Percentiles rank a stretch among this genome's conserved stretches.
Conservation (phyloP, 192 early-diverging fungal species). For the Entomortierella parvispora region DNA sequence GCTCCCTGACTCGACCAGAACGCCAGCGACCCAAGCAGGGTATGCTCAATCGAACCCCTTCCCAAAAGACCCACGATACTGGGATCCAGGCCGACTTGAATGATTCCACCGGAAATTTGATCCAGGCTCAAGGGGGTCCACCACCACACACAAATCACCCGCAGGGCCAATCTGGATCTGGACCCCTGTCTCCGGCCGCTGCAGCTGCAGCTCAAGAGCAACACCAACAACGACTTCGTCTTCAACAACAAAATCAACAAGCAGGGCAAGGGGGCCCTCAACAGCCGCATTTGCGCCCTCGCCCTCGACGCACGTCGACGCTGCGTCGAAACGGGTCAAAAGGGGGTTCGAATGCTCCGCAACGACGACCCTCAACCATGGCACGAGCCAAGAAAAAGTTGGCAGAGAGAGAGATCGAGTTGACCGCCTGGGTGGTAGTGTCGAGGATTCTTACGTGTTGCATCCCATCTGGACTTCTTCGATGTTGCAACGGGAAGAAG, state of each 20-base stretch:
- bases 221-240: slow-evolving; percentile 31
- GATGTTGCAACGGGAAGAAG: slow-evolving; percentile 49
- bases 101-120: slow-evolving; percentile 39
- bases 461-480: slow-evolving; percentile 54
- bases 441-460: slow-evolving; percentile 60
- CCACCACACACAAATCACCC: not conserved
- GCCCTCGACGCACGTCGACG: slow-evolving; percentile 36
- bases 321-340: slow-evolving; percentile 22
- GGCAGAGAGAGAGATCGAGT: slow-evolving; percentile 27
- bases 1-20: slow-evolving; percentile 61
- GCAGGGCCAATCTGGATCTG: not conserved
- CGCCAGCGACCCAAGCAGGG: slow-evolving; percentile 58
- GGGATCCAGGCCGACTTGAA: slow-evolving; percentile 11
- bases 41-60: slow-evolving; percentile 54
- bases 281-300: slow-evolving; percentile 5
- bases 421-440: slow-evolving; percentile 54
- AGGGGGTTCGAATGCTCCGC: not conserved
- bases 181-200: slow-evolving; percentile 29
- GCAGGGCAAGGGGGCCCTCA: slow-evolving; percentile 3
- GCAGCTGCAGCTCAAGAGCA: slow-evolving; percentile 30
- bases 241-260: slow-evolving; percentile 32
- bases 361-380: slow-evolving; percentile 24
- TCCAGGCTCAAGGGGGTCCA: slow-evolving; percentile 2
- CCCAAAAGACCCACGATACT: slow-evolving; percentile 21
- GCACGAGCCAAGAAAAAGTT: slow-evolving; percentile 31